Conservation (phyloP, 176 grass and related monocot genomes). For the Alloteropsis semialata region DNA sequence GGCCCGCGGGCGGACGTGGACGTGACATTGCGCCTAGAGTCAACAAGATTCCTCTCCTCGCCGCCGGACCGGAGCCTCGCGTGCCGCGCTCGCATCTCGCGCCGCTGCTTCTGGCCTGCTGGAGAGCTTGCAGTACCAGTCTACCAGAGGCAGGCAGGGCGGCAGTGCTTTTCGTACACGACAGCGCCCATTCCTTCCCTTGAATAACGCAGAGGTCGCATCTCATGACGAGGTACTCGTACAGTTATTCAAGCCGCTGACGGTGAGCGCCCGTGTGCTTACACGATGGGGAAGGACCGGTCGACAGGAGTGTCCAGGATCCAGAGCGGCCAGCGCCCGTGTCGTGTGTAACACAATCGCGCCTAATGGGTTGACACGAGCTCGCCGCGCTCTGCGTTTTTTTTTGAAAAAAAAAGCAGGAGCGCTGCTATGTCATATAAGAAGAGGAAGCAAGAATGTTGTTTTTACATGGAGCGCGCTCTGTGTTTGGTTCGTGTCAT, state of each 20-base stretch:
- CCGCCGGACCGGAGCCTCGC: background rate
- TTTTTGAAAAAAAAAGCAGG: no score
- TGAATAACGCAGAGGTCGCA: background rate
- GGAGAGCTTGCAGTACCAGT: background rate
- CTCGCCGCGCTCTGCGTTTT: background rate
- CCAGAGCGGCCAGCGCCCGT: background rate
- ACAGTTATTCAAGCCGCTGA: background rate
- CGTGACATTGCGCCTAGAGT: background rate
- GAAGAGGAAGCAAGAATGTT: no score
- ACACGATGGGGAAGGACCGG: no score
- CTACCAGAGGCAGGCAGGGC: background rate
- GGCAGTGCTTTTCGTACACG: background rate
- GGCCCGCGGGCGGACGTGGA: background rate
- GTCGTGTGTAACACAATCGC: background rate
- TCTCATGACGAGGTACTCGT: background rate
- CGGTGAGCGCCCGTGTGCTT: background rate
- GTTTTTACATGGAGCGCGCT: no score
- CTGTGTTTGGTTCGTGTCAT: no score
- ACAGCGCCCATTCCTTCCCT: conserved; percentile 3
- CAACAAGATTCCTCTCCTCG: background rate
- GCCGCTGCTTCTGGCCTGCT: background rate
- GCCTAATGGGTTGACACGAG: background rate
- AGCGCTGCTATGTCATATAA: no score
- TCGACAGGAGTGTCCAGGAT: no score
- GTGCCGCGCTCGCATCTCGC: background rate